Conservation (phyloP, 306 rosid genomes). For the Albizia julibrissin region DNA sequence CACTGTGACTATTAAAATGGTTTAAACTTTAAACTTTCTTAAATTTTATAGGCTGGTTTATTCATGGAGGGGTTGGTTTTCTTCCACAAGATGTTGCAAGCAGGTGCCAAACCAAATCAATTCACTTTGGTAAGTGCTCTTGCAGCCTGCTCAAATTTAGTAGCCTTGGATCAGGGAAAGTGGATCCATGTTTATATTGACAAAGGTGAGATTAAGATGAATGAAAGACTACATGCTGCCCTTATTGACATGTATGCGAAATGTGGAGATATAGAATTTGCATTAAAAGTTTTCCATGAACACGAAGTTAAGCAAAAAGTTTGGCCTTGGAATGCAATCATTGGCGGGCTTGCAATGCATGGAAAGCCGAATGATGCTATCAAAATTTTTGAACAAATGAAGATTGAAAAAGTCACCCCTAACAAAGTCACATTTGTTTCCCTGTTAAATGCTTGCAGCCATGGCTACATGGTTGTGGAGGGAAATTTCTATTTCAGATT, state of each 20-base stretch:
- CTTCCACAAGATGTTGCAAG: slow-evolving; percentile 66
- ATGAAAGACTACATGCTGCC: slow-evolving; percentile 55
- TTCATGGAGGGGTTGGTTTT: slow-evolving; percentile 62
- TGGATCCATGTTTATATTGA: slow-evolving; percentile 67
- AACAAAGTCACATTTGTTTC: slow-evolving; percentile 66
- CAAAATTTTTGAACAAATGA: slow-evolving; percentile 55
- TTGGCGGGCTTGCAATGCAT: slow-evolving; percentile 76
- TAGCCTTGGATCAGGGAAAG: slow-evolving; percentile 72
- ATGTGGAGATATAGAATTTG: slow-evolving; percentile 26
- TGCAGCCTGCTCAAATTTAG: slow-evolving; percentile 68
- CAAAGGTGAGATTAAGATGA: slow-evolving; percentile 54
- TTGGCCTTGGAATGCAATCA: slow-evolving; percentile 81
- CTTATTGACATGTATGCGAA: slow-evolving; percentile 42
- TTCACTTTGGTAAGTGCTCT: slow-evolving; percentile 65
- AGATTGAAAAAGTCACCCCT: slow-evolving; percentile 49
- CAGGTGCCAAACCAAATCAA: slow-evolving; percentile 60
- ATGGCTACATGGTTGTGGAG: slow-evolving; percentile 62
- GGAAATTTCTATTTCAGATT: slow-evolving; percentile 48
- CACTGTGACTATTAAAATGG: neutral
- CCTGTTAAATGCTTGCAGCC: slow-evolving; percentile 72
- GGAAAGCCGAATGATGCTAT: slow-evolving; percentile 66
- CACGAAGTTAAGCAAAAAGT: slow-evolving; percentile 42
- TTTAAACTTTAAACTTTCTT: slow-evolving; percentile 16
- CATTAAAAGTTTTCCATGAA: slow-evolving; percentile 49
- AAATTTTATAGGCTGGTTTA: slow-evolving; percentile 43